Evolutionary conservation across 305 asterid genomes (phyloP).

Genomic region (Fraxinus angustifolia): DNA sequence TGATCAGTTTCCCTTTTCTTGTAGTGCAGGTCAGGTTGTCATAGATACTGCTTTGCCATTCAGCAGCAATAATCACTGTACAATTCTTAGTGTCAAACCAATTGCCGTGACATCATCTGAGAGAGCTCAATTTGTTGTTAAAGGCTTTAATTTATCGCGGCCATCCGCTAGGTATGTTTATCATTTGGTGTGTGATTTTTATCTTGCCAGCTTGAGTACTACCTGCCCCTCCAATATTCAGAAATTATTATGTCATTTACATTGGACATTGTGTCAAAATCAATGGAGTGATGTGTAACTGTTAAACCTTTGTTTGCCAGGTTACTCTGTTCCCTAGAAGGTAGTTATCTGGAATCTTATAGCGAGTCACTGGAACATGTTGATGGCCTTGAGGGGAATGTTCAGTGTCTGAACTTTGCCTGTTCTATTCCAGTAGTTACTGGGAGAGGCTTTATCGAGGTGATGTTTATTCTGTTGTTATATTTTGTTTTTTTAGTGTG

Average conservation of each 20-base stretch:
- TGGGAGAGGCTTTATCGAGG: slow-evolving; percentile 87
- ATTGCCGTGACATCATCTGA: slow-evolving; percentile 64
- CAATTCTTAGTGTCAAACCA: slow-evolving; percentile 60
- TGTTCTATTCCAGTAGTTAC: slow-evolving; percentile 50
- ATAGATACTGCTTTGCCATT: slow-evolving; percentile 51
- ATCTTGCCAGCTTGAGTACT: slow-evolving; percentile 4
- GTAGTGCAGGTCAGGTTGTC: slow-evolving; percentile 61
- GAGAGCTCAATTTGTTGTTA: slow-evolving; percentile 55
- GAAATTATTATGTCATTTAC: not conserved
- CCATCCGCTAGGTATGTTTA: slow-evolving; percentile 56
- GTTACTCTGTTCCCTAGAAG: slow-evolving; percentile 68
- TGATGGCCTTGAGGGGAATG: slow-evolving; percentile 34
- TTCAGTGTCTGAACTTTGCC: slow-evolving; percentile 45
- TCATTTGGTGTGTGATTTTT: slow-evolving; percentile 6
- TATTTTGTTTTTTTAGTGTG: slow-evolving; percentile 10
- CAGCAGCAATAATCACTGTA: slow-evolving; percentile 32
- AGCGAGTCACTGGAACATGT: slow-evolving; percentile 33
- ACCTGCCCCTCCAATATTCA: slow-evolving; percentile 14
- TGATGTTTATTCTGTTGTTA: slow-evolving; percentile 17
- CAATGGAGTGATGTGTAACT: slow-evolving; percentile 8
- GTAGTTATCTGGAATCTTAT: slow-evolving; percentile 51
- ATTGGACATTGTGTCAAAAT: not conserved
- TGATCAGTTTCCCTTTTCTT: slow-evolving; percentile 22
- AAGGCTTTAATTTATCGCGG: slow-evolving; percentile 56
- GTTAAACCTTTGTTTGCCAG: slow-evolving; percentile 32